Evolutionary conservation across 208 protist species (phyloP).

Genomic region (Leishmania turanica): DNA sequence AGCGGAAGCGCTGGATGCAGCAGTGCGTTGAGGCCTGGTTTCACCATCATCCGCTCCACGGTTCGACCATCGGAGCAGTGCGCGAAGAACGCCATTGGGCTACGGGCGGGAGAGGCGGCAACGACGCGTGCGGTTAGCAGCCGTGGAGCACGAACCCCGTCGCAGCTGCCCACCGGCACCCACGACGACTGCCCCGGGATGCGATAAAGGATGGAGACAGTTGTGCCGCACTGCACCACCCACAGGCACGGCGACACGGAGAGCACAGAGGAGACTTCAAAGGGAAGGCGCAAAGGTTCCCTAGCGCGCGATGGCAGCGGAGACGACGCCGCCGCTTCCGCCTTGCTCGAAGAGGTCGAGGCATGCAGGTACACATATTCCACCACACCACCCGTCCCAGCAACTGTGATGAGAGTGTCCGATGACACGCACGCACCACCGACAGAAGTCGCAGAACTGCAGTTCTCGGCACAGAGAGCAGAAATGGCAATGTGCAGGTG

Average conservation of each 20-base stretch:
- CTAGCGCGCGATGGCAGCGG: neutral
- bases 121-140: constrained; percentile 38
- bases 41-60: constrained; percentile 4
- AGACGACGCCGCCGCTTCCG: neutral
- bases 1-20: neutral
- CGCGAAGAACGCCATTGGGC: constrained; percentile 31
- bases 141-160: constrained; percentile 57
- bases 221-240: constrained; percentile 54
- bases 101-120: neutral
- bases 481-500: constrained; percentile 22
- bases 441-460: neutral
- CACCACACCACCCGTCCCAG: constrained; percentile 21
- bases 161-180: constrained; percentile 43
- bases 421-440: neutral
- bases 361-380: constrained; percentile 17
- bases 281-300: constrained; percentile 52
- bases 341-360: neutral
- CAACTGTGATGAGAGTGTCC: constrained; percentile 13
- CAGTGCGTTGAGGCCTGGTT: neutral
- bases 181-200: constrained; percentile 26
- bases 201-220: constrained; percentile 48
- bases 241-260: constrained; percentile 25
- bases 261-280: constrained; percentile 49
- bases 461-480: constrained; percentile 17
- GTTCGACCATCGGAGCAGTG: constrained; percentile 71